A percentile compares a stretch with the other conserved stretches of the same genome.
phyloP scores from a whole-genome alignment of 371 early-diverging fungal species.

The Syncephalastrum racemosum region DNA sequence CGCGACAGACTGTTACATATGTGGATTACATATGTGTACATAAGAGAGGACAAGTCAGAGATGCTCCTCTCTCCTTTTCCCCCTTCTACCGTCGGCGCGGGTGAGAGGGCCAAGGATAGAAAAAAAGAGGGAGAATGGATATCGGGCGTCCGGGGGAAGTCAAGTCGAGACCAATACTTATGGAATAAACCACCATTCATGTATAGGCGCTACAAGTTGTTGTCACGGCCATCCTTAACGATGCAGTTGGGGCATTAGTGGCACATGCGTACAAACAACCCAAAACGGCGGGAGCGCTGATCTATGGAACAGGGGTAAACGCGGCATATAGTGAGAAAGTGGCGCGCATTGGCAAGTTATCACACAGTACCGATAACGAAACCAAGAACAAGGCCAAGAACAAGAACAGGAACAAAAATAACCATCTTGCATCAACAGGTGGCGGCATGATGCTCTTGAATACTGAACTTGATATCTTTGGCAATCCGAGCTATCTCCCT shows the following conservation, averaged over 20 bases:
- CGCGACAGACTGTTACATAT: constrained; percentile 5
- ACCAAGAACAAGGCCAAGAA: too few species aligned
- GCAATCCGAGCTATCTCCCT: constrained; percentile 70
- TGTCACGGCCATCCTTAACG: constrained; percentile 89
- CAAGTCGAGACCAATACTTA: too few species aligned
- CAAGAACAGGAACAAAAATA: not conserved
- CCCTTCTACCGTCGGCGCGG: not conserved
- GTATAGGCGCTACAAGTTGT: constrained; percentile 60
- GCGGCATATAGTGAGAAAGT: constrained; percentile 53
- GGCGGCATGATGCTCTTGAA: constrained; percentile 74
- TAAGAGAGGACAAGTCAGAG: not conserved
- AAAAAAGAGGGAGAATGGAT: too few species aligned
- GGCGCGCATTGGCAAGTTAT: constrained; percentile 22
- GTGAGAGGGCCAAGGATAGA: too few species aligned
- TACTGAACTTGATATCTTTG: constrained; percentile 84
- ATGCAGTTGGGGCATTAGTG: constrained; percentile 79
- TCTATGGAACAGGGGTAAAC: constrained; percentile 92
- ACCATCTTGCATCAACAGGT: constrained; percentile 47
- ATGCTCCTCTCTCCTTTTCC: not conserved
- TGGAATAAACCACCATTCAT: not conserved
- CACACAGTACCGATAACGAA: too few species aligned
- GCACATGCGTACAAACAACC: constrained; percentile 80
- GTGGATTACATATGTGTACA: too few species aligned
- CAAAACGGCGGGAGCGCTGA: constrained; percentile 74
- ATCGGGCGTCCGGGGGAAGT: too few species aligned